Base-by-base conservation (phyloP, 2,329 filamentous ascomycete genomes). In the Xylaria sp. region DNA sequence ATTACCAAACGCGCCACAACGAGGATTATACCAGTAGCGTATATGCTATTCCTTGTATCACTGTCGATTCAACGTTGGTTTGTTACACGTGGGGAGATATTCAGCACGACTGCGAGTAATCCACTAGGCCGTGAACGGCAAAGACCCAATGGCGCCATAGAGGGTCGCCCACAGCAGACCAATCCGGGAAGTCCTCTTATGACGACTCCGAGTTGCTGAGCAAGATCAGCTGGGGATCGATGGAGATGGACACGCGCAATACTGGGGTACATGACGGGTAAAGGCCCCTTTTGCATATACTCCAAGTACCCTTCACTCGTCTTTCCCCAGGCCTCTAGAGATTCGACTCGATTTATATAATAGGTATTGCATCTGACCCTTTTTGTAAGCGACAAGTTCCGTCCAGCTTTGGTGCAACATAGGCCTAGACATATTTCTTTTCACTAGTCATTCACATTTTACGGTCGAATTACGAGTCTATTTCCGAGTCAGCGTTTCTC, bases 101-200 rank as follows among this genome's bases (percentile, higher is more conserved):
- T 36, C 57, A 68, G 14, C 19, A 58, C 61, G 42, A 32, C 63
- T 4, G 55, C 27, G 50, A 64, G 55, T 50, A 50, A 27, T 9
- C 50, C 53, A 48, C 68, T 70, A 72, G 50, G 45, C 71, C 67
- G 50, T 64, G 71, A 69, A 70, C 48, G 71, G 72, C 57, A 72
- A 69, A 65, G 70, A 54, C 58, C 47, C 65, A 70, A 76, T 75
- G 70, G 73, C 74, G 74, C 74, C 71, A 76, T 76, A 69, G 61
- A 61, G 69, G 65, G 67, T 72, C 68, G 58, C 60, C 56, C 65
- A 4, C 51, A 2, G 56, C 48, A 54, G 53, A 51, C 66, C 66
- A 72, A 70, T 67, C 69, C 61, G 48, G 56, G 48, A 32, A 34
- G 50, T 30, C 39, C 47, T 60, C 61, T 56, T 45, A 67, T 64